Evolutionary conservation across 257 asterid genomes (phyloP).

Genomic region (Catharanthus roseus): DNA sequence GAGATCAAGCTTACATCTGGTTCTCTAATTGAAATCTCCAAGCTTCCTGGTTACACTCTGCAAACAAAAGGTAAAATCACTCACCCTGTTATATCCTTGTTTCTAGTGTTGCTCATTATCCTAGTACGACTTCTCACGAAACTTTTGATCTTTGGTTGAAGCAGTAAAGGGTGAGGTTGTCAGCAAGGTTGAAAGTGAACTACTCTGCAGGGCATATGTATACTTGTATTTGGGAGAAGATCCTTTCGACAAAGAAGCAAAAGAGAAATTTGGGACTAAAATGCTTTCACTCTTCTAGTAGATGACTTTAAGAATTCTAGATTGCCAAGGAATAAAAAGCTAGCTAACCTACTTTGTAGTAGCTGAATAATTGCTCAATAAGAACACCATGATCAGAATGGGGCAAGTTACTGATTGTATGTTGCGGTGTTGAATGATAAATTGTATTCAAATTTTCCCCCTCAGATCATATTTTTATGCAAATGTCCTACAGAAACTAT

Average conservation of each 20-base stretch:
- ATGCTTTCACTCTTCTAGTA: constrained; percentile 44
- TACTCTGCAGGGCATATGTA: constrained; percentile 67
- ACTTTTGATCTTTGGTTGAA: constrained; percentile 13
- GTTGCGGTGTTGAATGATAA: background rate
- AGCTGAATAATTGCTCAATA: constrained; percentile 33
- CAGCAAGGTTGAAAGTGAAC: constrained; percentile 60
- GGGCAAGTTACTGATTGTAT: background rate
- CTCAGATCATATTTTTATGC: background rate
- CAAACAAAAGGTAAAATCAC: constrained; percentile 52
- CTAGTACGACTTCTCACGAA: background rate
- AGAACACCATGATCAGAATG: constrained; percentile 13
- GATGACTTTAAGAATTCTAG: constrained; percentile 19
- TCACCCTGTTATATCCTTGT: background rate
- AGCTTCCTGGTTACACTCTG: constrained; percentile 69
- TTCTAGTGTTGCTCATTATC: background rate
- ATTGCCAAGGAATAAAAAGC: constrained; percentile 34
- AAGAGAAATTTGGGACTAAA: constrained; percentile 59
- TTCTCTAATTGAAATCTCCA: constrained; percentile 66
- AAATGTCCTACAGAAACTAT: background rate
- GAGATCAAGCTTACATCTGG: constrained; percentile 63
- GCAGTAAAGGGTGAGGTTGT: constrained; percentile 61
- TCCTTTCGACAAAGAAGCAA: constrained; percentile 71
- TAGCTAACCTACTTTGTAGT: constrained; percentile 20
- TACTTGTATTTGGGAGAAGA: constrained; percentile 68
- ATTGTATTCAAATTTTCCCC: background rate